Evolutionary conservation across 169 alveolate genomes (phyloP).

Genomic region (Fabrea salina): DNA sequence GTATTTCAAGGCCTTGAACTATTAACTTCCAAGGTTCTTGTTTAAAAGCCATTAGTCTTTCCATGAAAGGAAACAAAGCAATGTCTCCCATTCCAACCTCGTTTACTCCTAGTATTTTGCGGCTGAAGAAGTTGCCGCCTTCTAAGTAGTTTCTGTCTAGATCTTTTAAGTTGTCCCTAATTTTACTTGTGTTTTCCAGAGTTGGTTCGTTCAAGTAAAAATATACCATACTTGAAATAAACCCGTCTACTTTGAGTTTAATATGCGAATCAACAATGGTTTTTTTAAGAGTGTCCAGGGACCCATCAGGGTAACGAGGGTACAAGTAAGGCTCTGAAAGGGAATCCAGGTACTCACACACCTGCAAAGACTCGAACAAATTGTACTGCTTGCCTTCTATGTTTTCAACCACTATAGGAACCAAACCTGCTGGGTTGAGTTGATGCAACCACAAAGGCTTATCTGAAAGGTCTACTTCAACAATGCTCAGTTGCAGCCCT

Average conservation of each 20-base stretch:
- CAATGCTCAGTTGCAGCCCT: background rate
- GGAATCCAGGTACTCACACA: conserved; percentile 19
- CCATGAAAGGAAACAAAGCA: background rate
- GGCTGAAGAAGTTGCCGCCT: background rate
- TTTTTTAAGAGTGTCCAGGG: background rate
- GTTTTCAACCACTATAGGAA: background rate
- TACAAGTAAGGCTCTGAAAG: conserved; percentile 19
- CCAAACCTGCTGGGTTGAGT: conserved; percentile 18
- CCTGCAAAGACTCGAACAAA: background rate
- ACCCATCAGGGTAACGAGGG: conserved; percentile 14
- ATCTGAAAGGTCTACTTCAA: conserved; percentile 18
- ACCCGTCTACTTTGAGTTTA: background rate
- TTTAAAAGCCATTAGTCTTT: conserved; percentile 6
- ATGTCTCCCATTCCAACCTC: conserved; percentile 2
- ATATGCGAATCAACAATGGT: background rate
- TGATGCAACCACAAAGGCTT: conserved; percentile 29
- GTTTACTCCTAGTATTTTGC: background rate
- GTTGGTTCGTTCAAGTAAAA: background rate
- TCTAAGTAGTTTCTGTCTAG: background rate
- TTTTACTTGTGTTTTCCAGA: background rate
- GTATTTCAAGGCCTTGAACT: background rate
- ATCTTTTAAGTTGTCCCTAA: background rate
- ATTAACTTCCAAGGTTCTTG: background rate
- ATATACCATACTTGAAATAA: background rate
- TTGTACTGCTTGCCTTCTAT: background rate